A percentile compares a stretch with the other conserved stretches of the same genome.
phyloP scores from a whole-genome alignment of 2,329 filamentous ascomycete genomes.

The Taxawa tesnikishii region DNA sequence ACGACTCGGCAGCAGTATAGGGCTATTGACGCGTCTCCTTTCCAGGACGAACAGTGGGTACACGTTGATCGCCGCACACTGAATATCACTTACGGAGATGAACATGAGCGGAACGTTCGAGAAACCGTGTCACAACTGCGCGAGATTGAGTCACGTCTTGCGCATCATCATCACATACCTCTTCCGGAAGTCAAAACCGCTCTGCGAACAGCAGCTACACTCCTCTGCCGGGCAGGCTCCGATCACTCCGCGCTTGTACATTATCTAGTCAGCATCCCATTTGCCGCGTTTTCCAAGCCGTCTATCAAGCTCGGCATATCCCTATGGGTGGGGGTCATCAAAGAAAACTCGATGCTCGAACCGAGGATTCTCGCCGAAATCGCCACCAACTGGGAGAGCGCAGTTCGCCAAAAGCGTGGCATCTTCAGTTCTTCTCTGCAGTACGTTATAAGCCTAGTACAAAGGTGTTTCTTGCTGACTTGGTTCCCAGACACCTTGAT shows the following conservation, averaged over 20 bases:
- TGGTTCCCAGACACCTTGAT: constrained; percentile 48
- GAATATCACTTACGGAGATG: not conserved
- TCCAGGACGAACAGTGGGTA: constrained; percentile 49
- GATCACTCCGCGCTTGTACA: constrained; percentile 72
- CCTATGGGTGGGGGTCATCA: constrained; percentile 91
- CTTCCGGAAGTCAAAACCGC: constrained; percentile 68
- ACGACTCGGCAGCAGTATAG: constrained; percentile 94
- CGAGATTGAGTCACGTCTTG: constrained; percentile 59
- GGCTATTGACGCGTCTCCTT: constrained; percentile 64
- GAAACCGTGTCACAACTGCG: constrained; percentile 49
- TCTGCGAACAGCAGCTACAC: constrained; percentile 69
- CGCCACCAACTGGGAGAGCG: constrained; percentile 80
- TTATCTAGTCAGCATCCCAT: constrained; percentile 84
- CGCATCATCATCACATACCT: constrained; percentile 56
- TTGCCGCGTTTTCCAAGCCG: constrained; percentile 84
- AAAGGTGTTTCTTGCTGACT: constrained; percentile 2
- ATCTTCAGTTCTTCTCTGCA: constrained; percentile 65
- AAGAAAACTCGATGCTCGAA: constrained; percentile 85
- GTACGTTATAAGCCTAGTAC: constrained; percentile 27
- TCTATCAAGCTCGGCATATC: constrained; percentile 93
- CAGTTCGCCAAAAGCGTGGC: constrained; percentile 63
- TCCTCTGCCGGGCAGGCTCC: constrained; percentile 66
- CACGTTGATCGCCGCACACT: constrained; percentile 1
- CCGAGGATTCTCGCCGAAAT: constrained; percentile 77
- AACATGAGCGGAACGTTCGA: constrained; percentile 17